Evolutionary conservation across 2,329 filamentous ascomycete species (phyloP).

Genomic region (Colletotrichum magnum): DNA sequence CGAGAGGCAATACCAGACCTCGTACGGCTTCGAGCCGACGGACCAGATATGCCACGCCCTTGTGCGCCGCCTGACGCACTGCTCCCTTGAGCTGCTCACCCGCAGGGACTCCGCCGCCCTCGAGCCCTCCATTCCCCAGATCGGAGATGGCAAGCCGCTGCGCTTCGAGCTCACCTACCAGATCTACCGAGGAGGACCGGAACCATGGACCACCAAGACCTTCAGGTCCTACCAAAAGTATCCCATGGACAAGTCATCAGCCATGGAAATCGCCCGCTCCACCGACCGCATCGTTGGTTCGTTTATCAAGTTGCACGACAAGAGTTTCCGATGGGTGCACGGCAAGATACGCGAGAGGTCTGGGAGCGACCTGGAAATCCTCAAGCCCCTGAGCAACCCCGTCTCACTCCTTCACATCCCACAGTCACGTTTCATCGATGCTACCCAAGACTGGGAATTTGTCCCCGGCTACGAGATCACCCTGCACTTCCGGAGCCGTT

Average conservation of each 20-base stretch:
- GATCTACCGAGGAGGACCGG: constrained; percentile 56
- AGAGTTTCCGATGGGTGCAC: constrained; percentile 63
- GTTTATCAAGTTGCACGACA: constrained; percentile 65
- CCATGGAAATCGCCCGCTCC: constrained; percentile 63
- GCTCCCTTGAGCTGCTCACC: constrained; percentile 67
- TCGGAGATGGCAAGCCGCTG: constrained; percentile 57
- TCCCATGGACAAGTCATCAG: constrained; percentile 57
- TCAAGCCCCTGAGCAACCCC: constrained; percentile 58
- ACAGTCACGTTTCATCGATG: constrained; percentile 58
- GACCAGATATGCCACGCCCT: constrained; percentile 64
- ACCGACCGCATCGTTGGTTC: constrained; percentile 65
- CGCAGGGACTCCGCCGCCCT: constrained; percentile 65
- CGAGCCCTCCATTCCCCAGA: constrained; percentile 48
- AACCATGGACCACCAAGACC: constrained; percentile 59
- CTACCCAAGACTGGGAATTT: constrained; percentile 61
- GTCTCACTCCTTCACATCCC: constrained; percentile 64
- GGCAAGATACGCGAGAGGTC: constrained; percentile 56
- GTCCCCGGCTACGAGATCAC: constrained; percentile 65
- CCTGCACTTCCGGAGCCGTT: constrained; percentile 60
- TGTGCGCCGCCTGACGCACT: constrained; percentile 66
- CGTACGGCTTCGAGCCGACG: constrained; percentile 58
- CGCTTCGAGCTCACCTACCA: constrained; percentile 65
- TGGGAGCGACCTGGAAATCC: constrained; percentile 54
- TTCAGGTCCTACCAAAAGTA: constrained; percentile 66
- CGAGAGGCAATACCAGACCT: constrained; percentile 62